Evolutionary conservation across 176 grass and related monocot genomes (phyloP).

Genomic region (Sorghum bicolor): DNA sequence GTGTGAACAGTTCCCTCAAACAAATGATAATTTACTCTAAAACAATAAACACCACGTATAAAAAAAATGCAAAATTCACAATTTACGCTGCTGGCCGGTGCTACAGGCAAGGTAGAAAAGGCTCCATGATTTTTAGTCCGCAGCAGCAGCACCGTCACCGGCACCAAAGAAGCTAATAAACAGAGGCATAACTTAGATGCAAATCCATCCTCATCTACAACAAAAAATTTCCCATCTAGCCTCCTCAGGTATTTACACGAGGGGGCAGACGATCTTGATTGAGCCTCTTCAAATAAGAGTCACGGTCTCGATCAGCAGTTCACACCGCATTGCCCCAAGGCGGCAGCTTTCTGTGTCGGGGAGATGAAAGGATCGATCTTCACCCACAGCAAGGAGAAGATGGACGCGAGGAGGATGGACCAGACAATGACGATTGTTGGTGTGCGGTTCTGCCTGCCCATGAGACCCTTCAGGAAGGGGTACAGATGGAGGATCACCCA

Average conservation of each 20-base stretch:
- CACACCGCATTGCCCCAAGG: conserved; percentile 75
- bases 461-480: conserved; percentile 93
- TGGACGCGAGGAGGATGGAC: conserved; percentile 89
- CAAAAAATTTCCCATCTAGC: conserved; percentile 47
- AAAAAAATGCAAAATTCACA: conserved; percentile 36
- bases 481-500: conserved; percentile 99
- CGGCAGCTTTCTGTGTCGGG: conserved; percentile 52
- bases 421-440: conserved; percentile 92
- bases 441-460: conserved; percentile 90
- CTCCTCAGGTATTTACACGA: conserved; percentile 63
- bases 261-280: conserved; percentile 35
- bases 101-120: neutral
- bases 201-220: conserved; percentile 45
- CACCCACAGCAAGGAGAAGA: conserved; percentile 95
- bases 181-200: conserved; percentile 35
- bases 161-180: conserved; percentile 27
- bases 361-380: conserved; percentile 89
- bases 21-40: conserved; percentile 54
- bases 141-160: conserved; percentile 1
- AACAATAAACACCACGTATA: conserved; percentile 35
- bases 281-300: conserved; percentile 1
- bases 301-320: conserved; percentile 60
- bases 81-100: conserved; percentile 20
- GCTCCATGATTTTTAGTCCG: conserved; percentile 2
- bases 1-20: conserved; percentile 26